These are phyloP conservation scores for Colletotrichum aenigma DNA, from an alignment of 2,329 filamentous ascomycete species.

Conservation along the genomic window DNA sequence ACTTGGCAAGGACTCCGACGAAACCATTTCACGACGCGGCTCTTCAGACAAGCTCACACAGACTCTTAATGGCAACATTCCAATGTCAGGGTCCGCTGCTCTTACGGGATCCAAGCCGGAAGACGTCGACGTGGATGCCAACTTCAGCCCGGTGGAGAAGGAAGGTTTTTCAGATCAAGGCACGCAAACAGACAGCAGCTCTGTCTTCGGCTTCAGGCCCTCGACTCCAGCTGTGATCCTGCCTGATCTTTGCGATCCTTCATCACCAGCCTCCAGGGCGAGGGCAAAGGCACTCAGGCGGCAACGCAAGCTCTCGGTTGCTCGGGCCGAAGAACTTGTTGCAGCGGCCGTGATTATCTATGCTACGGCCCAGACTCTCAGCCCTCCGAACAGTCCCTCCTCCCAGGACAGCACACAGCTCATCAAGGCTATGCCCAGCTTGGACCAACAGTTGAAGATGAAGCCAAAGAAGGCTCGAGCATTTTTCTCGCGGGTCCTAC, in stretches of 20 bases:
- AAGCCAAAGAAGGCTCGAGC: constrained; percentile 26
- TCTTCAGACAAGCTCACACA: constrained; percentile 21
- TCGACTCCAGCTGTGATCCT: constrained; percentile 52
- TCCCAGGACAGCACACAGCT: constrained; percentile 20
- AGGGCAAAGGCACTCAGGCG: constrained; percentile 48
- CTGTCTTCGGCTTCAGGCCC: constrained; percentile 40
- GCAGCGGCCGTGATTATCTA: constrained; percentile 60
- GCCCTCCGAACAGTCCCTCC: constrained; percentile 40
- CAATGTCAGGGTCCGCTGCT: background rate
- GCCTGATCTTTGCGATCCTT: constrained; percentile 43
- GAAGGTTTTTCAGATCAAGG: constrained; percentile 8
- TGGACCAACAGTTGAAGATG: constrained; percentile 28
- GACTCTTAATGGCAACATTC: background rate
- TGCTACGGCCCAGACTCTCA: constrained; percentile 53
- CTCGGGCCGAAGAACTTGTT: constrained; percentile 55
- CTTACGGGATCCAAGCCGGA: background rate
- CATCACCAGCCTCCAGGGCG: constrained; percentile 41
- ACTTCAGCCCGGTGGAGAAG: background rate
- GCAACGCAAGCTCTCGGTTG: constrained; percentile 48
- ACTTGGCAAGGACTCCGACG: background rate
- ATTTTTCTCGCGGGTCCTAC: constrained; percentile 35
- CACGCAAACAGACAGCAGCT: constrained; percentile 19
- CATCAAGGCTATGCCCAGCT: constrained; percentile 28
- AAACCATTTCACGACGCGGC: background rate
- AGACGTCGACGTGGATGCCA: background rate